Evolutionary conservation across 352 stramenopile species (phyloP), one percentile per base, ranked within the genome.

Genomic region (Blastocystis sp.): DNA sequence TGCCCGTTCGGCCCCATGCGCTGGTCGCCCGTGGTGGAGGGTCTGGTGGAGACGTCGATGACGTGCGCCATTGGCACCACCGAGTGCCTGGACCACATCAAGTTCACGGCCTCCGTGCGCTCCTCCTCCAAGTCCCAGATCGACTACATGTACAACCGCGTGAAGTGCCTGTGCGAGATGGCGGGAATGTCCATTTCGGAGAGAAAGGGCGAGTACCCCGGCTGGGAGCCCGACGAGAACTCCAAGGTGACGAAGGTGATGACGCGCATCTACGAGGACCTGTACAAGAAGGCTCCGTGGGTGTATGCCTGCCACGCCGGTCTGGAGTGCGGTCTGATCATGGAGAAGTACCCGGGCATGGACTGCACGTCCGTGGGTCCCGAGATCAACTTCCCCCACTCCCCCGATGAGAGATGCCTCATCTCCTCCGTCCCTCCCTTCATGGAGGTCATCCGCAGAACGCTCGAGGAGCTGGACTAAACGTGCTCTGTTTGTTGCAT

Each of bases 321-420:
- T 48, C 56, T 87, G 2, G 77, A 87, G 65, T 87, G 77, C 23
- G 77, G 77, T 28, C 62, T 87, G 28, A 87, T 87, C 43, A 74
- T 77, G 65, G 56, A 87, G 77, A 87, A 87, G 65, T 87, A 87
- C 43, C 77, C 77, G 11, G 62, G 56, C 2, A 87, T 87, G 77
- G 77, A 87, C 65, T 87, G 77, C 56, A 87, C 77, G 10, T 77
- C 62, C 41, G 77, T 87, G 28, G 77, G 77, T 61, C 77, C 77
- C 45, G 77, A 87, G 23, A 56, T 87, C 10, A 74, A 77, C 56
- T 78, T 62, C 65, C 77, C 77, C n/a, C 77, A 87, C 38, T 77
- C 62, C 1, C 77, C 77, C 52, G 28, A 87, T 60, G 77, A 87
- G 43, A 79, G 65, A 76, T 87, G 62, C n/a, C 65, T 87, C 2